Evolutionary conservation across 164 flowering plant genomes (phyloP).

Genomic region (Vitis cinerea): DNA sequence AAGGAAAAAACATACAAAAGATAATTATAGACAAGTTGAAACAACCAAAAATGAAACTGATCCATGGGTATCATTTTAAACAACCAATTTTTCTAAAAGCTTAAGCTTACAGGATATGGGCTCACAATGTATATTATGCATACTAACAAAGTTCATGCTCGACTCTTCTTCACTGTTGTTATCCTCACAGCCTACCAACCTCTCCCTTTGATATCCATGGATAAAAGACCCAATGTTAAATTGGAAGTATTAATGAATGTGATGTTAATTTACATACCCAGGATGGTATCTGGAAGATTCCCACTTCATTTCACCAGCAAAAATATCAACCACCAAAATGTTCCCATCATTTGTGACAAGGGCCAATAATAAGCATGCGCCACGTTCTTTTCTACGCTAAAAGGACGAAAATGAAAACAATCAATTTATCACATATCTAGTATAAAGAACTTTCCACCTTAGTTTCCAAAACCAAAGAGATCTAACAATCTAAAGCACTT

Average conservation of each 20-base stretch:
- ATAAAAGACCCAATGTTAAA: no score
- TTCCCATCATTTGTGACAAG: slow-evolving; percentile 35
- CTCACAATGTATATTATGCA: no score
- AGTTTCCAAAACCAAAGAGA: not conserved
- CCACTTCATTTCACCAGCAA: slow-evolving; percentile 35
- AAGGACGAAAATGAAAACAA: slow-evolving; percentile 1
- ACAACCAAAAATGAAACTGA: no score
- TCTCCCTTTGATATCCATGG: no score
- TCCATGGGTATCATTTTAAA: no score
- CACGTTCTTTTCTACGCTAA: slow-evolving; percentile 32
- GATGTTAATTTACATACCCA: slow-evolving; percentile 25
- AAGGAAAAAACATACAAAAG: no score
- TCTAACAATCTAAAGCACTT: not conserved
- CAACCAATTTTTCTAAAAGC: no score
- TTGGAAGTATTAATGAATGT: not conserved
- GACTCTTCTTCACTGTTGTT: not conserved
- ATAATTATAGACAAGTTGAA: no score
- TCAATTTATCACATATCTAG: not conserved
- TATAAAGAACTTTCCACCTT: not conserved
- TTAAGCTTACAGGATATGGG: no score
- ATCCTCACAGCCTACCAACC: not conserved
- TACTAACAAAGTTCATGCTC: no score
- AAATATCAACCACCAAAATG: slow-evolving; percentile 25
- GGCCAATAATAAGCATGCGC: slow-evolving; percentile 29
- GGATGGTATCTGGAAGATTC: slow-evolving; percentile 17